Conservation (phyloP, 2,329 filamentous ascomycete genomes). For the Clonostachys rhizophaga region DNA sequence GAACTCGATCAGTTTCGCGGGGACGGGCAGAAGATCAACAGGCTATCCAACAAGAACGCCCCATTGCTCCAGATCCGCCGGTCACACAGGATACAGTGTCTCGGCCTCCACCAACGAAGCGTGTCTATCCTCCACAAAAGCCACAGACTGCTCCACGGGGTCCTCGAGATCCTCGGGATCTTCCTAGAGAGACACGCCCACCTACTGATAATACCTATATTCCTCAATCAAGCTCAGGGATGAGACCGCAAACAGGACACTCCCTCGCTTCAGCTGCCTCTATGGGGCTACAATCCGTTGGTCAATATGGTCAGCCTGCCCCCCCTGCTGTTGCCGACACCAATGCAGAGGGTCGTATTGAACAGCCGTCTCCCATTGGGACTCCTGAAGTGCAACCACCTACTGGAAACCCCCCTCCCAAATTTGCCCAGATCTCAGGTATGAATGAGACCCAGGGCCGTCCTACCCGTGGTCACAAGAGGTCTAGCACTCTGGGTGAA, state of each 20-base stretch:
- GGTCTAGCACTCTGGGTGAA: constrained; percentile 73
- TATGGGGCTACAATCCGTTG: constrained; percentile 62
- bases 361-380: constrained; percentile 63
- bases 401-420: constrained; percentile 54
- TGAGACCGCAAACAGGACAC: constrained; percentile 74
- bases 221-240: constrained; percentile 1
- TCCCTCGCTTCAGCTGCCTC: constrained; percentile 69
- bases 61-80: constrained; percentile 54
- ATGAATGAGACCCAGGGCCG: constrained; percentile 45
- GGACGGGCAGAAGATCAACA: constrained; percentile 1
- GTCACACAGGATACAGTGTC: constrained; percentile 35
- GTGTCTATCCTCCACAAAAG: constrained; percentile 23
- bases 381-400: constrained; percentile 61
- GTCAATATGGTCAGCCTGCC: constrained; percentile 75
- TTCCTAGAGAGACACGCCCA: constrained; percentile 22
- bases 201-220: constrained; percentile 33
- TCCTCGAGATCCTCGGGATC: constrained; percentile 15
- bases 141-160: constrained; percentile 2
- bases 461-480: constrained; percentile 55
- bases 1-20: neutral
- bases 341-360: constrained; percentile 84
- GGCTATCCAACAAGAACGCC: constrained; percentile 44
- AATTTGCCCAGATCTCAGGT: constrained; percentile 53
- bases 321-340: constrained; percentile 84
- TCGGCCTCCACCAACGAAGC: constrained; percentile 28